phyloP scores from a whole-genome alignment of 768 basidiomycete genomes.

The Mycena epipterygia region DNA sequence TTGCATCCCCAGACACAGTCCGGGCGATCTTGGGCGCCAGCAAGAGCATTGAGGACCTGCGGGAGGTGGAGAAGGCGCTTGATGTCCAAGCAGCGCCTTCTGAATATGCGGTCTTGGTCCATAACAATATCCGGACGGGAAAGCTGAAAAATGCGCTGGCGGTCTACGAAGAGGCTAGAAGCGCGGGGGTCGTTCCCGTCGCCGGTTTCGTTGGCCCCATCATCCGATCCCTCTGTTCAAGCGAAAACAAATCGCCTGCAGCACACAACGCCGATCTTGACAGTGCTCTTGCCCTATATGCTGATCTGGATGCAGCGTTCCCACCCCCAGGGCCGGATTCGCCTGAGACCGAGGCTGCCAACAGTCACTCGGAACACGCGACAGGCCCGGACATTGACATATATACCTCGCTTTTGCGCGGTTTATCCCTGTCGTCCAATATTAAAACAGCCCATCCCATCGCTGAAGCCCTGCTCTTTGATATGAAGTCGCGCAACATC shows the following conservation, averaged over 20 bases:
- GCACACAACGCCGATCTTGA: conserved; percentile 54
- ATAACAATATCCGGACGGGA: conserved; percentile 59
- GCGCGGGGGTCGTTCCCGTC: conserved; percentile 61
- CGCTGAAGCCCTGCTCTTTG: conserved; percentile 67
- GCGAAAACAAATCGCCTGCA: conserved; percentile 53
- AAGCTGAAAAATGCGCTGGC: conserved; percentile 57
- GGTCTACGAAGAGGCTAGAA: conserved; percentile 63
- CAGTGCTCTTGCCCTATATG: conserved; percentile 67
- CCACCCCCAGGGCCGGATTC: conserved; percentile 41
- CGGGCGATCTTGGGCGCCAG: conserved; percentile 59
- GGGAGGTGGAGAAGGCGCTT: conserved; percentile 56
- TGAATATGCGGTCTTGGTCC: conserved; percentile 71
- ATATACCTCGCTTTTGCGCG: conserved; percentile 67
- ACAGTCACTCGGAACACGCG: conserved; percentile 48
- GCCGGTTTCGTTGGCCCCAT: conserved; percentile 68
- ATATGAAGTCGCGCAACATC: conserved; percentile 72
- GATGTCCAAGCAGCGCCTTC: conserved; percentile 53
- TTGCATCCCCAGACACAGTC: conserved; percentile 47
- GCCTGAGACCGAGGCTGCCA: conserved; percentile 36
- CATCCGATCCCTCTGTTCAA: conserved; percentile 62
- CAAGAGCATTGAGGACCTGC: conserved; percentile 56
- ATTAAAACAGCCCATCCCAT: conserved; percentile 62
- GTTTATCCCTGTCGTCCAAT: conserved; percentile 59
- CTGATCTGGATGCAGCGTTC: conserved; percentile 55
- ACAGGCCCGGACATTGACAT: conserved; percentile 64